Conservation (phyloP, 768 basidiomycete genomes). For the Panus rudis region DNA sequence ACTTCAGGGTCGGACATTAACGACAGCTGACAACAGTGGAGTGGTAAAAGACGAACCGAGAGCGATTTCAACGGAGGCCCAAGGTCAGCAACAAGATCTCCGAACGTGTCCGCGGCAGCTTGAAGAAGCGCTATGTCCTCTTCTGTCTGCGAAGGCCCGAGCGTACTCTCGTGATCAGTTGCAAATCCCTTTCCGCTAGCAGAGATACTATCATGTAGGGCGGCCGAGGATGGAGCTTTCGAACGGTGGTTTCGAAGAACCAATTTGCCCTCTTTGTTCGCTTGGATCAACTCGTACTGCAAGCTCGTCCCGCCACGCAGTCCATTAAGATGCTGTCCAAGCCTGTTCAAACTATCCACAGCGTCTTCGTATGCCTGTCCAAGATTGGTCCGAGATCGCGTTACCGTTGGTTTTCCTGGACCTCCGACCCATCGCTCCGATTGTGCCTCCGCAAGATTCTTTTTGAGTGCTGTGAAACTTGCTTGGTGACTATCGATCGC, state of each 20-base stretch:
- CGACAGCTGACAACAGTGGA: background rate
- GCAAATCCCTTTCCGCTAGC: slow-evolving; percentile 17
- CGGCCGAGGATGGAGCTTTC: background rate
- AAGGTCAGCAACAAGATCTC: slow-evolving; percentile 71
- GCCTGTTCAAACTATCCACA: slow-evolving; percentile 76
- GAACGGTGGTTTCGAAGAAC: slow-evolving; percentile 19
- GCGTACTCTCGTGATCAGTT: slow-evolving; percentile 17
- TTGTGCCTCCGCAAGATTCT: slow-evolving; percentile 78
- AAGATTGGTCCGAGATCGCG: background rate
- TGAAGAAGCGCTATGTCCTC: slow-evolving; percentile 40
- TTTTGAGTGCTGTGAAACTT: slow-evolving; percentile 85
- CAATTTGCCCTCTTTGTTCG: slow-evolving; percentile 41
- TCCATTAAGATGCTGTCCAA: slow-evolving; percentile 93
- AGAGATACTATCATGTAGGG: background rate
- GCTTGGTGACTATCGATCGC: slow-evolving; percentile 84
- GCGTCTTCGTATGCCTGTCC: slow-evolving; percentile 77
- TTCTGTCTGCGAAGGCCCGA: slow-evolving; percentile 20
- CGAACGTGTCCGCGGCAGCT: slow-evolving; percentile 69
- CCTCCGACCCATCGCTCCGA: slow-evolving; percentile 62
- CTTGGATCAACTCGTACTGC: slow-evolving; percentile 75
- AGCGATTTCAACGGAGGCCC: slow-evolving; percentile 71
- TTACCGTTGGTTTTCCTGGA: slow-evolving; percentile 9
- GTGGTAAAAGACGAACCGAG: slow-evolving; percentile 41
- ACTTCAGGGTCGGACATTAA: slow-evolving; percentile 28
- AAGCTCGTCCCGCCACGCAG: slow-evolving; percentile 77